phyloP scores from a whole-genome alignment of 2,329 filamentous ascomycete genomes.

The Capronia coronata region DNA sequence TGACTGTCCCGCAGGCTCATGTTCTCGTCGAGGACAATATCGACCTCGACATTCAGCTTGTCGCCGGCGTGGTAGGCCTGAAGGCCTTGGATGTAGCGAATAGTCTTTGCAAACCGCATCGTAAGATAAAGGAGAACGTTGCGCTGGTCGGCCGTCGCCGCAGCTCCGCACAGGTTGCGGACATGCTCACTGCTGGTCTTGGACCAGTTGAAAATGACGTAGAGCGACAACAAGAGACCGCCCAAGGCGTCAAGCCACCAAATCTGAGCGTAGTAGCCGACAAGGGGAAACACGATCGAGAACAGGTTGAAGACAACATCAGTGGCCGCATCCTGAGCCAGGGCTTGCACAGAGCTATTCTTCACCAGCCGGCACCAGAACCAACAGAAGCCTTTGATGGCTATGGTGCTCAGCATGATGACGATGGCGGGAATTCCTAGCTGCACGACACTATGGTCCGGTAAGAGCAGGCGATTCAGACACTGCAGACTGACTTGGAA shows the following conservation, averaged over 20 bases:
- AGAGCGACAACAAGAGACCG: conserved; percentile 67
- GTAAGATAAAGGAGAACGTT: conserved; percentile 84
- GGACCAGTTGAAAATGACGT: conserved; percentile 76
- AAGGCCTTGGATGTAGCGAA: conserved; percentile 76
- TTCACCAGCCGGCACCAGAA: conserved; percentile 79
- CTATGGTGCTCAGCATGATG: conserved; percentile 75
- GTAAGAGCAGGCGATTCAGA: conserved; percentile 54
- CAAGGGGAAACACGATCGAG: conserved; percentile 77
- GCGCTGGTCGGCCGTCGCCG: conserved; percentile 70
- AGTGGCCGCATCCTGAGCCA: conserved; percentile 62
- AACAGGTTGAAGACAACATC: conserved; percentile 89
- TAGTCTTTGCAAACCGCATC: conserved; percentile 86
- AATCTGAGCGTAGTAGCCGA: conserved; percentile 66
- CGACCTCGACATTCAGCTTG: conserved; percentile 75
- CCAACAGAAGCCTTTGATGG: conserved; percentile 79
- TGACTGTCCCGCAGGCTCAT: conserved; percentile 73
- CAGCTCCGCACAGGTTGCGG: conserved; percentile 71
- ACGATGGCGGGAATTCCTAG: conserved; percentile 64
- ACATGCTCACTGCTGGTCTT: conserved; percentile 69
- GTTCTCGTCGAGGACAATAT: conserved; percentile 72
- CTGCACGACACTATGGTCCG: conserved; percentile 63
- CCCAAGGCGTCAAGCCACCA: conserved; percentile 83
- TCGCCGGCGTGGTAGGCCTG: conserved; percentile 81
- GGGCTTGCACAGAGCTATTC: conserved; percentile 77
- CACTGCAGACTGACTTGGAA: conserved; percentile 69